These are phyloP conservation scores for Gardenia jasminoides DNA, from an alignment of 257 asterid species.

Conservation along the genomic window DNA sequence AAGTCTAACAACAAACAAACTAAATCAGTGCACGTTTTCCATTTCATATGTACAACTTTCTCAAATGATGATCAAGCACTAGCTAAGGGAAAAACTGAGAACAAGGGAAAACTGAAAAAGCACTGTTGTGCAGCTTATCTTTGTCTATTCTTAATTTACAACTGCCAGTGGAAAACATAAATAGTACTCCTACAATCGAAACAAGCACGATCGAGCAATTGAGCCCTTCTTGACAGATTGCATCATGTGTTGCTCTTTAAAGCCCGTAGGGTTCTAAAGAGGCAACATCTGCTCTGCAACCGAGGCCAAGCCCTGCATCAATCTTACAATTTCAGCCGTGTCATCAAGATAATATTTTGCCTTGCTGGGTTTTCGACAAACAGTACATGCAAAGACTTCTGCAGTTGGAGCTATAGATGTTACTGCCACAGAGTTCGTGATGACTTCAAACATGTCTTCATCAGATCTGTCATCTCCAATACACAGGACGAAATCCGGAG, in stretches of 20 bases:
- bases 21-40: background rate
- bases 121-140: conserved; percentile 18
- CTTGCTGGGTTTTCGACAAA: conserved; percentile 79
- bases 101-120: background rate
- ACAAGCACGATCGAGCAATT: background rate
- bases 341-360: conserved; percentile 88
- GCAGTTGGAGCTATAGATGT: conserved; percentile 75
- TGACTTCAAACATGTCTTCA: conserved; percentile 89
- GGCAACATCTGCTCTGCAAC: conserved; percentile 60
- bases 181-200: background rate
- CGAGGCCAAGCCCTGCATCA: conserved; percentile 75
- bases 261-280: background rate
- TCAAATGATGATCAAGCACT: background rate
- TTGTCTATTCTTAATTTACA: conserved; percentile 27
- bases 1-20: background rate
- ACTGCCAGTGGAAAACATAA: background rate
- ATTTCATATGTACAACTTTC: conserved; percentile 7
- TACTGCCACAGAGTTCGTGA: conserved; percentile 49
- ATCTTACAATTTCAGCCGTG: conserved; percentile 64
- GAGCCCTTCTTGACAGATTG: background rate
- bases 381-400: conserved; percentile 84
- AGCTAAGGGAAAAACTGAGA: background rate
- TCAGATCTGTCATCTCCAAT: conserved; percentile 84
- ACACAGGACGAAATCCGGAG: conserved; percentile 71
- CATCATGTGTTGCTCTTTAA: background rate